Evolutionary conservation across 371 early-diverging fungal species (phyloP).

Genomic region (Mortierella sp.): DNA sequence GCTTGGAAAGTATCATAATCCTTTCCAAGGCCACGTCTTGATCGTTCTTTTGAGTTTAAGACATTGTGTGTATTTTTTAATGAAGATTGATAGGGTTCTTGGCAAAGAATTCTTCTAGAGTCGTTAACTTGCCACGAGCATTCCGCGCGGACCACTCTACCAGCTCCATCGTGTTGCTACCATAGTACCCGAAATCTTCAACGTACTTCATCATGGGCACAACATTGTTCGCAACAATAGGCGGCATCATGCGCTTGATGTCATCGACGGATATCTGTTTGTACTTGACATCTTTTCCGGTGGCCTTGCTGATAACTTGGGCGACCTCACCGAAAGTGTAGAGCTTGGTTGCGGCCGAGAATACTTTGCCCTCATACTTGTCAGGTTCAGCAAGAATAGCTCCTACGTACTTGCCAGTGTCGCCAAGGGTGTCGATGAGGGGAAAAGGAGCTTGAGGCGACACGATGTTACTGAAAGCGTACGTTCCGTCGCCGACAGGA

Average conservation of each 20-base stretch:
- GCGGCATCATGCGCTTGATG: constrained; percentile 9
- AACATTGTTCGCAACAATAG: background rate
- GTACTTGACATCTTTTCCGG: constrained; percentile 26
- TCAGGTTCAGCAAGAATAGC: constrained; percentile 35
- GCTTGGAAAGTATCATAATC: no score
- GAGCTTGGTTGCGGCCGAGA: constrained; percentile 14
- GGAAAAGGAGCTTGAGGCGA: constrained; percentile 11
- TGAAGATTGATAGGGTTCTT: constrained; percentile 12
- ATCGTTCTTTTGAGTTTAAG: background rate
- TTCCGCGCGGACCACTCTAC: background rate
- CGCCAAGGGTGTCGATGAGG: constrained; percentile 2
- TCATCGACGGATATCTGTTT: constrained; percentile 10
- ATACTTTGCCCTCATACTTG: constrained; percentile 23
- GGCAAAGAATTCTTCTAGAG: constrained; percentile 21
- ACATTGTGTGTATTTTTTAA: background rate
- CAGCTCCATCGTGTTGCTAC: constrained; percentile 4
- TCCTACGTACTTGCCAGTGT: constrained; percentile 29
- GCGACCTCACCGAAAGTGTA: constrained; percentile 20
- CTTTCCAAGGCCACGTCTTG: background rate
- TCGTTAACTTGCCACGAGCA: constrained; percentile 28
- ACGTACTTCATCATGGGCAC: background rate
- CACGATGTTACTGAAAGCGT: constrained; percentile 14
- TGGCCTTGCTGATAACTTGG: constrained; percentile 9
- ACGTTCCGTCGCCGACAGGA: constrained; percentile 23
- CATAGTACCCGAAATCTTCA: constrained; percentile 18